Conservation (phyloP, 495 filamentous ascomycete species). For the Daldinia decipiens region DNA sequence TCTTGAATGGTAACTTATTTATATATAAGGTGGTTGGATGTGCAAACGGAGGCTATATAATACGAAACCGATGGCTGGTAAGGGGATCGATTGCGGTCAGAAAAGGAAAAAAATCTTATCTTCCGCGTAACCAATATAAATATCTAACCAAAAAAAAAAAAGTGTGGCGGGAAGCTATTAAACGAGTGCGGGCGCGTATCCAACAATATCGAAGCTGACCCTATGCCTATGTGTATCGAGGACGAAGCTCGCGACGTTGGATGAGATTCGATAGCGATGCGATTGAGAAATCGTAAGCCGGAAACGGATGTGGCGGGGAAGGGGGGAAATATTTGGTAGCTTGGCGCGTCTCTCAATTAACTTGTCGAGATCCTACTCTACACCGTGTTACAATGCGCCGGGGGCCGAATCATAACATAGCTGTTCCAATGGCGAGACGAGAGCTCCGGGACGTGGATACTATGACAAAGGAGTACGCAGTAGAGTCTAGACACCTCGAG, state of each 20-base stretch:
- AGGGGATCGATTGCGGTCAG: slow-evolving; percentile 10
- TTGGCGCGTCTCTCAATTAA: slow-evolving; percentile 41
- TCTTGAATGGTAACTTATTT: not conserved
- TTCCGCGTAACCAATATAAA: slow-evolving; percentile 16
- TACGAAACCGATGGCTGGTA: not conserved
- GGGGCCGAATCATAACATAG: slow-evolving; percentile 15
- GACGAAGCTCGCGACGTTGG: slow-evolving; percentile 20
- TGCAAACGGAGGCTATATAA: slow-evolving; percentile 11
- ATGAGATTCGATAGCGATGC: slow-evolving; percentile 32
- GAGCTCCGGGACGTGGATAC: not conserved
- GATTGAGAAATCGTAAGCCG: slow-evolving; percentile 43
- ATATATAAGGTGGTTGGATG: slow-evolving; percentile 1
- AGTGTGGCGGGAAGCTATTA: slow-evolving; percentile 13
- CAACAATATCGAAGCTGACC: slow-evolving; percentile 8
- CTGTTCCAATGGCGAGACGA: not conserved
- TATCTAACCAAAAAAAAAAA: not conserved
- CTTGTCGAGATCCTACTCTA: slow-evolving; percentile 20
- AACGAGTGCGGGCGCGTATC: not conserved
- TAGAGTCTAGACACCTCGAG: not conserved
- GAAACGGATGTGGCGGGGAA: slow-evolving; percentile 42
- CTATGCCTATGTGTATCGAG: not conserved
- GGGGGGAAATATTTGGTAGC: slow-evolving; percentile 35
- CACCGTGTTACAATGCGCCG: slow-evolving; percentile 12
- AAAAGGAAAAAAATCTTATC: not conserved
- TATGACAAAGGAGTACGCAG: not conserved